A percentile compares a stretch with the other conserved stretches of the same genome.
Evolutionary conservation across 805 yeast genomes (phyloP).

Genomic region (Yarrowia sp.): DNA sequence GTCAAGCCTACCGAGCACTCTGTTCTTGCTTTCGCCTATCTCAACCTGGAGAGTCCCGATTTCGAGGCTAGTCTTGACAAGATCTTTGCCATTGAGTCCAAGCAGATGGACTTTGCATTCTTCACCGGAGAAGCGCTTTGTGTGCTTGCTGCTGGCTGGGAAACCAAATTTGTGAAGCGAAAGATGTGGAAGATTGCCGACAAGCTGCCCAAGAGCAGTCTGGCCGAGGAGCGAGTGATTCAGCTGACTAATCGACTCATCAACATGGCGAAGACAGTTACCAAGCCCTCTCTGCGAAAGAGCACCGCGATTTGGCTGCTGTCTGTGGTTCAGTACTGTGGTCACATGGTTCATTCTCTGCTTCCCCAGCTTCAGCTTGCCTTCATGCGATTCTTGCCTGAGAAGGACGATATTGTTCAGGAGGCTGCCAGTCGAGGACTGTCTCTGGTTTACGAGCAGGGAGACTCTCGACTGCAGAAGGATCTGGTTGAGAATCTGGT

Average conservation of each 20-base stretch:
- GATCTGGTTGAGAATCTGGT: conserved; percentile 69
- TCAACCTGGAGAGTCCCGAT: conserved; percentile 1
- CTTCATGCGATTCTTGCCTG: conserved; percentile 76
- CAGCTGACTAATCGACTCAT: conserved; percentile 52
- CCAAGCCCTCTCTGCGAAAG: conserved; percentile 72
- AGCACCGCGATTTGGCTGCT: conserved; percentile 85
- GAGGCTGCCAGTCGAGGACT: conserved; percentile 90
- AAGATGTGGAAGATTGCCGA: conserved; percentile 46
- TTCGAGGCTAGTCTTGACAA: conserved; percentile 40
- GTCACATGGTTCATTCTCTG: conserved; percentile 44
- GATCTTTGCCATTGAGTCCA: conserved; percentile 58
- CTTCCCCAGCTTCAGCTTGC: conserved; percentile 66
- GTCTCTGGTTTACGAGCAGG: conserved; percentile 74
- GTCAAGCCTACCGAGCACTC: conserved; percentile 13
- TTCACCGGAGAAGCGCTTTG: conserved; percentile 82
- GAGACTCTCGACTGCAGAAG: conserved; percentile 65
- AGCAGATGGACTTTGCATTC: conserved; percentile 72
- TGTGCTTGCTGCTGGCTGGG: conserved; percentile 72
- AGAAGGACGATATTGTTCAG: conserved; percentile 82
- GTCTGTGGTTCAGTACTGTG: conserved; percentile 73
- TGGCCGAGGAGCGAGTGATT: conserved; percentile 24
- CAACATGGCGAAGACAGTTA: conserved; percentile 48
- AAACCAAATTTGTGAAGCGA: conserved; percentile 53
- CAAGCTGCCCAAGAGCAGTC: not conserved
- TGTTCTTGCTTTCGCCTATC: conserved; percentile 45